phyloP scores from a whole-genome alignment of 1,284 basidiomycete genomes.

The Ganoderma leucocontextum region DNA sequence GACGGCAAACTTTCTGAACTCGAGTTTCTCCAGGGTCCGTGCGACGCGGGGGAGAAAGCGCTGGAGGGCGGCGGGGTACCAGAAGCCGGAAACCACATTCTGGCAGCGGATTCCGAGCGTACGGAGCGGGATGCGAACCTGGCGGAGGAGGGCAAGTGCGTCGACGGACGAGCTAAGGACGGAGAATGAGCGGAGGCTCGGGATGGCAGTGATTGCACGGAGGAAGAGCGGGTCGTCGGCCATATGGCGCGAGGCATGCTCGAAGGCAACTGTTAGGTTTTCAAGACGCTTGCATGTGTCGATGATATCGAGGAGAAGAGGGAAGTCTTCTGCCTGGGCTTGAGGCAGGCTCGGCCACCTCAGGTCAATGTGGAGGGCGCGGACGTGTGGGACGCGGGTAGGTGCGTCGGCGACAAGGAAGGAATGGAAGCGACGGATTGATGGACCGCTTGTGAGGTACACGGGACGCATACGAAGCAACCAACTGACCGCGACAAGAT shows the following conservation, averaged over 20 bases:
- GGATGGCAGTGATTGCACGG: background rate
- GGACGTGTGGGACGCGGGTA: background rate
- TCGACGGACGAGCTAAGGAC: background rate
- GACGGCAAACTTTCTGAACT: too few species aligned
- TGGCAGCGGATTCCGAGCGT: background rate
- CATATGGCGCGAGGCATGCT: background rate
- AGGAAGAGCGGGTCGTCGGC: background rate
- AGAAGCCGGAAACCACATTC: too few species aligned
- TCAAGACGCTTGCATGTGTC: background rate
- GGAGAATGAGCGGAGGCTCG: background rate
- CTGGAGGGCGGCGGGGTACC: too few species aligned
- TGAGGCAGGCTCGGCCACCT: too few species aligned
- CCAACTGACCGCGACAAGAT: background rate
- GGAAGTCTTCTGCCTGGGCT: background rate
- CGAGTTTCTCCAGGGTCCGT: too few species aligned
- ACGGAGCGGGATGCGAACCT: background rate
- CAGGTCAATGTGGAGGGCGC: background rate
- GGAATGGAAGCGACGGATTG: background rate
- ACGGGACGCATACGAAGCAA: background rate
- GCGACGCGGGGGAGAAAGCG: too few species aligned
- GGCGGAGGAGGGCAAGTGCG: background rate
- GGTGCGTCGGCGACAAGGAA: background rate
- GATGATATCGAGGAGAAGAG: background rate
- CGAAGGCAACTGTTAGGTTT: background rate
- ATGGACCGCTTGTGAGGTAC: background rate